Evolutionary conservation across 805 yeast species (phyloP).

Genomic region (Myxozyma geophila): DNA sequence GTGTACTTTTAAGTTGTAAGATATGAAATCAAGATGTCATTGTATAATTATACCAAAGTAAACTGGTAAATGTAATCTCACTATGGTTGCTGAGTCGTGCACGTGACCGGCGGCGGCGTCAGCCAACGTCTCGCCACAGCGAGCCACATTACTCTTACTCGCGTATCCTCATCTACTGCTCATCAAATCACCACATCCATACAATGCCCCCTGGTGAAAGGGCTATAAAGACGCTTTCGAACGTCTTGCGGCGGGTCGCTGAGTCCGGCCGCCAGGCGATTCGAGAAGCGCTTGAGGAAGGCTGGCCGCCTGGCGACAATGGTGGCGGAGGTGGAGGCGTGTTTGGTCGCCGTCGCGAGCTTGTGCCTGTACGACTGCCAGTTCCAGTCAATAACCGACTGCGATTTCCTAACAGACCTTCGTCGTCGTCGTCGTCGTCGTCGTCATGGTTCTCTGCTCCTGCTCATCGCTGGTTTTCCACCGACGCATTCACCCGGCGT

Average conservation of each 20-base stretch:
- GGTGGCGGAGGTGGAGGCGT: slow-evolving; percentile 23
- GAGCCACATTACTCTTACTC: slow-evolving; percentile 2
- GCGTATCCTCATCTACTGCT: background rate
- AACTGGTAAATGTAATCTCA: too few species aligned
- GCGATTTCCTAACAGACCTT: background rate
- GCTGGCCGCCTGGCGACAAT: slow-evolving; percentile 14
- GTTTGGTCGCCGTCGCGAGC: slow-evolving; percentile 25
- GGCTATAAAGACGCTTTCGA: slow-evolving; percentile 28
- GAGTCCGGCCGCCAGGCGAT: slow-evolving; percentile 25
- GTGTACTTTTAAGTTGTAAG: background rate
- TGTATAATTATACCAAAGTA: too few species aligned
- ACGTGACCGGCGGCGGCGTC: background rate
- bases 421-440: background rate
- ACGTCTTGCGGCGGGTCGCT: slow-evolving; percentile 26
- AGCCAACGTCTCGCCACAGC: slow-evolving; percentile 7
- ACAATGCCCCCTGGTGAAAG: slow-evolving; percentile 17
- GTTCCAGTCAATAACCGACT: slow-evolving; percentile 18
- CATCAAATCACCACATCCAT: background rate
- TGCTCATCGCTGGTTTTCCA: background rate
- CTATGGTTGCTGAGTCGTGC: background rate
- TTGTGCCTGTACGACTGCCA: slow-evolving; percentile 30
- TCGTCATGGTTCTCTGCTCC: slow-evolving; percentile 5
- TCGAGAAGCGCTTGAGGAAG: slow-evolving; percentile 34
- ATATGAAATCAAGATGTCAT: too few species aligned
- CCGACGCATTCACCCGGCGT: slow-evolving; percentile 2